Evolutionary conservation across 768 basidiomycete species (phyloP).

Genomic region (Amanita inopinata): DNA sequence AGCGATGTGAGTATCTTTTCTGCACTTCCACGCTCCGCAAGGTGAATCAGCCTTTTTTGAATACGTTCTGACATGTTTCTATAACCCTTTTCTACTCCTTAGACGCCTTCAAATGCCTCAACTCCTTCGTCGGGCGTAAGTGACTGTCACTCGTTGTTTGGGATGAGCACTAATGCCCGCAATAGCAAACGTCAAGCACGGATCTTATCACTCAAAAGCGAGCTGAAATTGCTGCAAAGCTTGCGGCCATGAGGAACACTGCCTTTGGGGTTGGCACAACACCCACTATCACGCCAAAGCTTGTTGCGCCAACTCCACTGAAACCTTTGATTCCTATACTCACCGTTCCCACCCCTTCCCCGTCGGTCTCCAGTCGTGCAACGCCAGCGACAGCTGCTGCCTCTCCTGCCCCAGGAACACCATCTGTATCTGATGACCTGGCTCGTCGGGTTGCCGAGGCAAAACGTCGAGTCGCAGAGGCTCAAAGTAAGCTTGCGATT

Average conservation of each 20-base stretch:
- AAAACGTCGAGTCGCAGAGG: constrained; percentile 74
- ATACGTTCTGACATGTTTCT: constrained; percentile 50
- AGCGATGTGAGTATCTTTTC: constrained; percentile 61
- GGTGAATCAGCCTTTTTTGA: constrained; percentile 60
- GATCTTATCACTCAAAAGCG: constrained; percentile 76
- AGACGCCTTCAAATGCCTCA: constrained; percentile 44
- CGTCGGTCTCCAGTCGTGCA: constrained; percentile 19
- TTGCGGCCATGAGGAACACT: constrained; percentile 60
- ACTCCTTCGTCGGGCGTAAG: constrained; percentile 34
- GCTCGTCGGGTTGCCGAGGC: constrained; percentile 74
- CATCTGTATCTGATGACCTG: constrained; percentile 49
- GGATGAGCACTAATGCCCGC: background rate
- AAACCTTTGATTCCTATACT: constrained; percentile 18
- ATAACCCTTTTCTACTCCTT: constrained; percentile 48
- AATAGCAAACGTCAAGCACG: constrained; percentile 26
- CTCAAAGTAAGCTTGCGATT: constrained; percentile 63
- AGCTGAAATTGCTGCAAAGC: constrained; percentile 78
- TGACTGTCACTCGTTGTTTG: constrained; percentile 5
- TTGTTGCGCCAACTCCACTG: constrained; percentile 19
- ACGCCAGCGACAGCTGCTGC: constrained; percentile 40
- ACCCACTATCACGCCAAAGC: constrained; percentile 19
- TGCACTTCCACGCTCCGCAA: constrained; percentile 32
- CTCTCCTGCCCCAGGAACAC: constrained; percentile 22
- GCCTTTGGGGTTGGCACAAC: constrained; percentile 25
- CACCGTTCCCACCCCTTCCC: constrained; percentile 29